Base-by-base conservation (phyloP, 225 moss, liverwort and hornwort genomes). In the Antitrichia curtipendula region DNA sequence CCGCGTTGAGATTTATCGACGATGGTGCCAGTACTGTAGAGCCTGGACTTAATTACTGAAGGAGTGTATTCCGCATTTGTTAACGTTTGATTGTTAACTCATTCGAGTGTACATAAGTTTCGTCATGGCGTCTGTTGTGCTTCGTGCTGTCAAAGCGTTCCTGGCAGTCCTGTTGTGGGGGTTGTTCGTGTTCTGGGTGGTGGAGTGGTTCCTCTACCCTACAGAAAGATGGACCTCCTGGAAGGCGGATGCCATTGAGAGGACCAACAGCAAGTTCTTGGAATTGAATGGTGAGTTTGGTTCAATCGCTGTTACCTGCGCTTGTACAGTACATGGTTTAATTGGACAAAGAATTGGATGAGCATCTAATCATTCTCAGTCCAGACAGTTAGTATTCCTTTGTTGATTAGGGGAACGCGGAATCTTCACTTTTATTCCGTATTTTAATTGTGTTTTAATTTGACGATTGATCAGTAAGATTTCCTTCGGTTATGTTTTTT, bases 121-220 rank as follows among this genome's bases (percentile, higher is more conserved):
- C 38, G 75, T 86, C 64, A 89, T 84, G 58, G 83, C 83, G 59
- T 78, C 80, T 58, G 32, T 84, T 31, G 86, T 31, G 50, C 64
- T 88, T 19, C 63, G 90, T 31, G 69, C 84, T 43, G 52, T 92
- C 7, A 89, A 90, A 85, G 82, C 87, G 10, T 78, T 92, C 58
- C 73, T 93, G 36, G 83, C 90, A 43, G 60, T 92, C 45, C 74
- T 92, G 81, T 59, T 95, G 85, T 95, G 94, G 93, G 93, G 91
- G 32, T 80, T 95, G 92, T 93, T 95, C 63, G 47, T 95, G 57
- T 92, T 95, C 63, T 95, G 94, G 94, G 89, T 89, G 68, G 86
- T 89, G 76, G 92, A 93, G 85, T 95, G 94, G 93, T 93, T 92
- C 86, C 57, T 95, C 41, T 93, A 82, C 34, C 94, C 93, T 18